Percentiles rank a stretch among this genome's conserved stretches.
phyloP scores from a whole-genome alignment of 2,329 filamentous ascomycete genomes.

The Exserohilum rostratum region DNA sequence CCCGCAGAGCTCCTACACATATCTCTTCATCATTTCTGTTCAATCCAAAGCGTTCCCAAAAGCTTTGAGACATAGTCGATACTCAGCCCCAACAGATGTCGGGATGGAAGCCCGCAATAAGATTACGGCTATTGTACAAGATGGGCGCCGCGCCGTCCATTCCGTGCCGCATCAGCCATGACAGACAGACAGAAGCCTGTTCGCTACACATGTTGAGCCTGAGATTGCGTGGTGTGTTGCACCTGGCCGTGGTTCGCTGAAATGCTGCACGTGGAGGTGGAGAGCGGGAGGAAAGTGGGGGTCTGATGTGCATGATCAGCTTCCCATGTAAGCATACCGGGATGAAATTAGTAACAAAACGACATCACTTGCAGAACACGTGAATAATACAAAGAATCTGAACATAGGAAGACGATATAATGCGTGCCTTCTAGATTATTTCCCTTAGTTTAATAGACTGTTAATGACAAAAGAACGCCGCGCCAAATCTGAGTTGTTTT shows the following conservation, averaged over 20 bases:
- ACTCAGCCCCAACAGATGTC: not conserved
- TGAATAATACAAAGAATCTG: not conserved
- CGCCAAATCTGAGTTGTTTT: slow-evolving; percentile 5
- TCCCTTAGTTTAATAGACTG: not conserved
- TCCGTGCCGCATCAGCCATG: slow-evolving; percentile 7
- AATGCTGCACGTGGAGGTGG: slow-evolving; percentile 19
- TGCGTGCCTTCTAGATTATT: not conserved
- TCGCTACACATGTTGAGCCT: not conserved
- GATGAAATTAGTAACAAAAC: not conserved
- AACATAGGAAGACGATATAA: not conserved
- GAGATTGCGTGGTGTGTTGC: slow-evolving; percentile 19
- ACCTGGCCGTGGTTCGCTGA: slow-evolving; percentile 21
- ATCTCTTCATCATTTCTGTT: not conserved
- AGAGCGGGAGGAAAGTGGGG: slow-evolving; percentile 9
- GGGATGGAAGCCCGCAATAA: not conserved
- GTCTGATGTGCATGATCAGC: slow-evolving; percentile 17
- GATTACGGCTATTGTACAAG: not conserved
- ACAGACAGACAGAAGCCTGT: not conserved
- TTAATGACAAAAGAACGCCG: slow-evolving; percentile 11
- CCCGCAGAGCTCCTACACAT: slow-evolving; percentile 5
- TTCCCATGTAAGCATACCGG: slow-evolving; percentile 5
- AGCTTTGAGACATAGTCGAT: not conserved
- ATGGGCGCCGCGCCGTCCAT: slow-evolving; percentile 8
- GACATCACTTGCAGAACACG: not conserved
- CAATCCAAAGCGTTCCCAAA: slow-evolving; percentile 8